phyloP scores from a whole-genome alignment of 2,329 filamentous ascomycete species.

The Zymoseptoria pseudotritici region DNA sequence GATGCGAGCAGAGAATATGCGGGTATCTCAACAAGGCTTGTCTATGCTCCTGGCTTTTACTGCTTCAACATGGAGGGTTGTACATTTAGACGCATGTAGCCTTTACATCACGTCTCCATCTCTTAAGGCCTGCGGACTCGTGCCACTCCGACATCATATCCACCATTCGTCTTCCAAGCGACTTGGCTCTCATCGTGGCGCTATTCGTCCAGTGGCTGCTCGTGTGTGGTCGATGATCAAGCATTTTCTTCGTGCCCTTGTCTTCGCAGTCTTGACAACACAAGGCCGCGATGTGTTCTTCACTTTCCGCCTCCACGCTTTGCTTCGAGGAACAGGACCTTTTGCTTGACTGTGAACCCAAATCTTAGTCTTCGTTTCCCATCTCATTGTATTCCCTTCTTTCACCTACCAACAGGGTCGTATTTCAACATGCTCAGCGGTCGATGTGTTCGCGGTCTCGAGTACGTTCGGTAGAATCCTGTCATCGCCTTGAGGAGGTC shows the following conservation, averaged over 20 bases:
- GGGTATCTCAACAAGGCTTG: background rate
- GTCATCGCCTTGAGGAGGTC: slow-evolving; percentile 65
- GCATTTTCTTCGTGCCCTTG: too few relatives aligned
- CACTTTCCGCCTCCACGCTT: slow-evolving; percentile 59
- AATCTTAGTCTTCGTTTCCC: background rate
- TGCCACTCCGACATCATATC: background rate
- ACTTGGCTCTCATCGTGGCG: too few relatives aligned
- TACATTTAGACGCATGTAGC: background rate
- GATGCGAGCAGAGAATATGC: background rate
- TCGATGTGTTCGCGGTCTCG: slow-evolving; percentile 68
- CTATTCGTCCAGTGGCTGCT: too few relatives aligned
- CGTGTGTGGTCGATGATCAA: too few relatives aligned
- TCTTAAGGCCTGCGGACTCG: background rate
- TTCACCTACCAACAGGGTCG: slow-evolving; percentile 78
- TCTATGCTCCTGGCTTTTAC: background rate
- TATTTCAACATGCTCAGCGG: slow-evolving; percentile 98
- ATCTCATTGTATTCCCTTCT: background rate
- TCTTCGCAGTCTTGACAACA: too few relatives aligned
- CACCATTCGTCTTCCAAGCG: too few relatives aligned
- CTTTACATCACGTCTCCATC: background rate
- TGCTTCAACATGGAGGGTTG: background rate
- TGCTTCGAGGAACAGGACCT: slow-evolving; percentile 91
- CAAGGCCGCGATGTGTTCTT: too few relatives aligned
- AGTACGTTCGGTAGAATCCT: slow-evolving; percentile 89
- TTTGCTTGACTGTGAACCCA: slow-evolving; percentile 65